Evolutionary conservation across 108 stramenopile species (phyloP).

Genomic region (Hondaea fermentalgiana): DNA sequence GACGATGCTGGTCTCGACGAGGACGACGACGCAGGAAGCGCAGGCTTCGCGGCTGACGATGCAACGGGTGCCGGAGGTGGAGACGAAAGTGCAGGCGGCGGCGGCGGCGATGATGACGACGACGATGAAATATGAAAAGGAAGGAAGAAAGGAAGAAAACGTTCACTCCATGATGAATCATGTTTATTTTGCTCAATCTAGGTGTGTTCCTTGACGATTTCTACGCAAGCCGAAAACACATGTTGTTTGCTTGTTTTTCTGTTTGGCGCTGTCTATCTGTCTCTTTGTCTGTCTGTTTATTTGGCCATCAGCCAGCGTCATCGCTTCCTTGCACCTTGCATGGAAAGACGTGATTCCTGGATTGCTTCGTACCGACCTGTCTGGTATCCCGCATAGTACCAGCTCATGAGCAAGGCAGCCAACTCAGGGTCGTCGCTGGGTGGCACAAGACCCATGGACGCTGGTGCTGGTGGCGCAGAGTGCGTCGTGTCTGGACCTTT

Average conservation of each 20-base stretch:
- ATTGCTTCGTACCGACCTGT: background rate
- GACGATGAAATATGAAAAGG: background rate
- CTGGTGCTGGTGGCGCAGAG: background rate
- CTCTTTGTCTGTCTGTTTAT: no score
- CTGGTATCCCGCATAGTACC: slow-evolving; percentile 12
- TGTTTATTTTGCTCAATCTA: no score
- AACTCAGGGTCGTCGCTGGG: background rate
- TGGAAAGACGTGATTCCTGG: background rate
- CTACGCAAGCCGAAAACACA: no score
- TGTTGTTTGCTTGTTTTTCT: no score
- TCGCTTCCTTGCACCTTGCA: no score
- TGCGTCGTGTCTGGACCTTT: background rate
- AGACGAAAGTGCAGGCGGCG: background rate
- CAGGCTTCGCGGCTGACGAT: background rate
- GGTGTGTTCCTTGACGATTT: no score
- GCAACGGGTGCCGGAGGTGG: background rate
- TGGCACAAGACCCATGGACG: background rate
- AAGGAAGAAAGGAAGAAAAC: no score
- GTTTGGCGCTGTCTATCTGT: no score
- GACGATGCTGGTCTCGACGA: background rate
- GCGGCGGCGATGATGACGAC: background rate
- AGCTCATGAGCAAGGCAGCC: background rate
- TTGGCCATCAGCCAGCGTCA: no score
- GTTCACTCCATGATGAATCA: no score
- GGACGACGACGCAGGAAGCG: background rate